These are phyloP conservation scores for Agaricus sinodeliciosus DNA, from an alignment of 768 basidiomycete species.

Conservation along the genomic window DNA sequence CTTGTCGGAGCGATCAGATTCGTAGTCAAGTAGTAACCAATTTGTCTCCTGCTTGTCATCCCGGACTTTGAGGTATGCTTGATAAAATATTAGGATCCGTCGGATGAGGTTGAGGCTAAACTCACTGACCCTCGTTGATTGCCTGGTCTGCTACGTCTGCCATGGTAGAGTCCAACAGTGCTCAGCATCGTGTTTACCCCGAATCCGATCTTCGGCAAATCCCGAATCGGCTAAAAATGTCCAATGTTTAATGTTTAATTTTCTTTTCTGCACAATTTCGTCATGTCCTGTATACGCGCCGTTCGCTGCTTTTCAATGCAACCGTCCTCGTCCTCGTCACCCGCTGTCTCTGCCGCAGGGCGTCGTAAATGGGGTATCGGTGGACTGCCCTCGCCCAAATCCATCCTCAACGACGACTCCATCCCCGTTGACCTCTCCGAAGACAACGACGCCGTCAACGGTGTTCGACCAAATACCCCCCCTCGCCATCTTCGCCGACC, in stretches of 20 bases:
- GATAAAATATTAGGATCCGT: conserved; percentile 18
- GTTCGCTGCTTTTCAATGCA: conserved; percentile 7
- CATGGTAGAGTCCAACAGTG: conserved; percentile 32
- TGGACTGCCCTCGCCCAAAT: conserved; percentile 31
- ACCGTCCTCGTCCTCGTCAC: conserved; percentile 15
- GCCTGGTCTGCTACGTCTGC: conserved; percentile 73
- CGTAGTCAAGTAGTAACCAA: conserved; percentile 90
- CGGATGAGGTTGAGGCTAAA: neutral
- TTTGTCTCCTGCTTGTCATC: conserved; percentile 80
- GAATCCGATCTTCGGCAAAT: conserved; percentile 4
- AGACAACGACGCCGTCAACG: conserved; percentile 44
- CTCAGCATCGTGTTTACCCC: neutral
- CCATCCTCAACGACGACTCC: conserved; percentile 43
- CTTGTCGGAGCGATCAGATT: conserved; percentile 77
- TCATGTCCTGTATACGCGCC: neutral
- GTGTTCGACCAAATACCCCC: conserved; percentile 27
- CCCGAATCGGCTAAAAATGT: neutral
- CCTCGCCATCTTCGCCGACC: conserved; percentile 33
- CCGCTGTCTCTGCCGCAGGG: conserved; percentile 10
- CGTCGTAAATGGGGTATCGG: conserved; percentile 32
- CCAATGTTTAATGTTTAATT: neutral
- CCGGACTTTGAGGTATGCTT: conserved; percentile 87
- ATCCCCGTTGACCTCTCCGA: conserved; percentile 42
- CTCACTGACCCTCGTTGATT: conserved; percentile 59
- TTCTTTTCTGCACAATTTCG: conserved; percentile 7